Evolutionary conservation across 2,329 filamentous ascomycete species (phyloP).

Genomic region (Sporothrix variecibatus): DNA sequence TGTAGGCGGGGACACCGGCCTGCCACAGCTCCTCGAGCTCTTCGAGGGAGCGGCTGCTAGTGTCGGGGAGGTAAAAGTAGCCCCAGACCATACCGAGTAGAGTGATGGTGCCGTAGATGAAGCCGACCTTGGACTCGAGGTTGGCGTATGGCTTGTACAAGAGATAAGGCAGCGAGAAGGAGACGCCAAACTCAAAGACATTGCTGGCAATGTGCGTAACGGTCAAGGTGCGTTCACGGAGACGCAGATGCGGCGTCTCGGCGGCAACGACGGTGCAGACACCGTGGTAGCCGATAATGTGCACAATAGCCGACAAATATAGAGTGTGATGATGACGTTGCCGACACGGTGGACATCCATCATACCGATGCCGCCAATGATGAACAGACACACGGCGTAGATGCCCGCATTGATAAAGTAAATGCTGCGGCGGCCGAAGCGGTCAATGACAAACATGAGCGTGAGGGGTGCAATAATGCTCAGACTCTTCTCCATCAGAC

Average conservation of each 20-base stretch:
- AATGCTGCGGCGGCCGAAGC: slow-evolving; percentile 26
- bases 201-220: slow-evolving; percentile 22
- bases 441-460: slow-evolving; percentile 26
- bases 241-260: slow-evolving; percentile 28
- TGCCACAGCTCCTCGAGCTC: slow-evolving; percentile 30
- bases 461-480: slow-evolving; percentile 23
- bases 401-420: slow-evolving; percentile 20
- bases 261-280: slow-evolving; percentile 25
- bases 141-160: slow-evolving; percentile 26
- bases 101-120: slow-evolving; percentile 32
- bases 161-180: slow-evolving; percentile 28
- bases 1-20: slow-evolving; percentile 22
- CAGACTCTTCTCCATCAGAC: slow-evolving; percentile 26
- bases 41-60: slow-evolving; percentile 27
- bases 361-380: slow-evolving; percentile 28
- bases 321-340: slow-evolving; percentile 24
- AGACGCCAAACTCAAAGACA: slow-evolving; percentile 26
- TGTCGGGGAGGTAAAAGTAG: slow-evolving; percentile 29
- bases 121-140: slow-evolving; percentile 27
- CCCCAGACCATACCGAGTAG: slow-evolving; percentile 25
- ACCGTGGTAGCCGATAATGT: slow-evolving; percentile 27
- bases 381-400: slow-evolving; percentile 21
- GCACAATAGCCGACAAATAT: slow-evolving; percentile 26
- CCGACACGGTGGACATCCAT: slow-evolving; percentile 21
- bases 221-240: slow-evolving; percentile 26